A percentile compares a stretch with the other conserved stretches of the same genome.
Evolutionary conservation across 352 stramenopile genomes (phyloP).

Genomic region (Pythium biforme): DNA sequence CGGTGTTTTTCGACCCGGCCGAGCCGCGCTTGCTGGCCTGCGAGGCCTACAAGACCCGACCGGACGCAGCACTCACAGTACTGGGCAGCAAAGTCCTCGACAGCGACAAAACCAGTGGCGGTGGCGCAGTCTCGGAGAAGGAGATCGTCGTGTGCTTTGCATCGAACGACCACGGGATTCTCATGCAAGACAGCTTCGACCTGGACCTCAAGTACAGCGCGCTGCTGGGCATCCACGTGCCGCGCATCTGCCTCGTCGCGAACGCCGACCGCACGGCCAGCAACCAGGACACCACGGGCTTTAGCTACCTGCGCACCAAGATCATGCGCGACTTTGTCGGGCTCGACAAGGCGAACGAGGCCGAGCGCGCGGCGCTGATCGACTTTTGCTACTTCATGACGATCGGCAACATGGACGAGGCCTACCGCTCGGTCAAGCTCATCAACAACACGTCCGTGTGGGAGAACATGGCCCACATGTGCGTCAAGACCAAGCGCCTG

Average conservation of each 20-base stretch:
- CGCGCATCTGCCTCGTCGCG: conserved; percentile 74
- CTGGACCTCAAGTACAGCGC: conserved; percentile 77
- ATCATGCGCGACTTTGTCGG: conserved; percentile 95
- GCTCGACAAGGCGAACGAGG: conserved; percentile 85
- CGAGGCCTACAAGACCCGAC: conserved; percentile 65
- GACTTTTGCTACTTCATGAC: conserved; percentile 96
- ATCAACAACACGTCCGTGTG: conserved; percentile 93
- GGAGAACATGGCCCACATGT: conserved; percentile 97
- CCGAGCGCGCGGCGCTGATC: conserved; percentile 86
- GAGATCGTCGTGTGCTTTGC: conserved; percentile 92
- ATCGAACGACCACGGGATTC: conserved; percentile 87
- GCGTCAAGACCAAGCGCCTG: conserved; percentile 93
- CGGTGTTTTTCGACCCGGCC: conserved; percentile 89
- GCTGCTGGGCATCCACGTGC: conserved; percentile 86
- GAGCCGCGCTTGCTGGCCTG: conserved; percentile 88
- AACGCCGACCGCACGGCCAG: conserved; percentile 23
- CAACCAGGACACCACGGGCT: conserved; percentile 20
- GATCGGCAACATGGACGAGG: conserved; percentile 95
- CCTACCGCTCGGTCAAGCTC: conserved; percentile 91
- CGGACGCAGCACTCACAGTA: conserved; percentile 18
- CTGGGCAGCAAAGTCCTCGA: neutral
- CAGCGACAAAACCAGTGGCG: conserved; percentile 10
- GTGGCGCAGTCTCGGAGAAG: conserved; percentile 59
- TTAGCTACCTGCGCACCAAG: conserved; percentile 64
- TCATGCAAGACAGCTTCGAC: conserved; percentile 92